Percentiles rank a stretch among this genome's conserved stretches.
Evolutionary conservation across 805 yeast species (phyloP).

Genomic region (Candida coquimbonensis): DNA sequence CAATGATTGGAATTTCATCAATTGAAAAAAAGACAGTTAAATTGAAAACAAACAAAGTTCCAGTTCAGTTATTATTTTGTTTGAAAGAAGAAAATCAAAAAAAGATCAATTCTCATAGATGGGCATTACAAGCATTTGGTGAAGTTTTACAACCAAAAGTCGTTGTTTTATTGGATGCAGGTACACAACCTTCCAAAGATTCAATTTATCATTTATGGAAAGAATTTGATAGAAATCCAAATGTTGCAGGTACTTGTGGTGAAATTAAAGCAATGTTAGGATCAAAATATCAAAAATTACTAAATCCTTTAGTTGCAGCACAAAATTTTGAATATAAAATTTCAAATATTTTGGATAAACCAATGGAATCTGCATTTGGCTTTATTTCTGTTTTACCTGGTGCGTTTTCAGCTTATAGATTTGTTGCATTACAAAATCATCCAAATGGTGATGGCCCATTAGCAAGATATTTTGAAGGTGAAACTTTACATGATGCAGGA

Average conservation of each 20-base stretch:
- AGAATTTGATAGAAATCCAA: constrained; percentile 64
- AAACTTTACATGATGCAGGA: constrained; percentile 57
- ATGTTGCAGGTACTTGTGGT: constrained; percentile 97
- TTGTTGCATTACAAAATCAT: constrained; percentile 61
- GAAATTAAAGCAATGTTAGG: constrained; percentile 89
- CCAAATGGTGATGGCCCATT: constrained; percentile 77
- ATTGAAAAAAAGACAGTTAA: constrained; percentile 59
- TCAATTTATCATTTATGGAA: constrained; percentile 88
- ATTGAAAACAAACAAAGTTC: constrained; percentile 61
- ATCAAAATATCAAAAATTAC: constrained; percentile 40
- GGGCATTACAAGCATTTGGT: constrained; percentile 94
- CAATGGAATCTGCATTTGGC: constrained; percentile 92
- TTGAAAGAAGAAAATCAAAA: constrained; percentile 82
- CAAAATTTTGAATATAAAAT: constrained; percentile 96
- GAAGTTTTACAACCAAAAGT: constrained; percentile 76
- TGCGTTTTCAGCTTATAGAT: constrained; percentile 92
- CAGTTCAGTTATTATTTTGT: constrained; percentile 85
- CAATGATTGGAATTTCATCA: constrained; percentile 77
- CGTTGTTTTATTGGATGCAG: constrained; percentile 84
- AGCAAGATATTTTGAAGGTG: constrained; percentile 89
- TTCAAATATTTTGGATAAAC: constrained; percentile 91
- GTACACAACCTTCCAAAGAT: constrained; percentile 82
- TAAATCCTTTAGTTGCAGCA: constrained; percentile 90
- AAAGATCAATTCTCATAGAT: constrained; percentile 91
- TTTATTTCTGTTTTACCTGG: constrained; percentile 94